Conservation (phyloP, 106 monocot species). For the Platanthera zijinensis region DNA sequence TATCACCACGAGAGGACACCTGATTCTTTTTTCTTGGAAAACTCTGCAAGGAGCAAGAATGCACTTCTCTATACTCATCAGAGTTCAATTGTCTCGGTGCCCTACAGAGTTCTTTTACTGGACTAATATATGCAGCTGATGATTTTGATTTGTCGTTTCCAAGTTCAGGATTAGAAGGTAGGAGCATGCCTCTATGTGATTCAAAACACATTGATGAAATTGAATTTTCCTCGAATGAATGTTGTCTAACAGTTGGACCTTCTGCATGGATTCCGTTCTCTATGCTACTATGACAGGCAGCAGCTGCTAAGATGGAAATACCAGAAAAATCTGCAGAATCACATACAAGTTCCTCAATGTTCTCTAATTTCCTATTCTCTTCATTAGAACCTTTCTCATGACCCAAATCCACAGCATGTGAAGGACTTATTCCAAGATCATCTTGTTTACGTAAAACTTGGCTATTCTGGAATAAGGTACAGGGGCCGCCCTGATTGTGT, state of each 20-base stretch:
- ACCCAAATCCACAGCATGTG: background rate
- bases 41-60: conserved; percentile 11
- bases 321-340: conserved; percentile 52
- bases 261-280: conserved; percentile 11
- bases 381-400: background rate
- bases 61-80: conserved; percentile 3
- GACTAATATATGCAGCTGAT: conserved; percentile 9
- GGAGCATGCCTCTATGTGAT: background rate
- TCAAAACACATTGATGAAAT: conserved; percentile 7
- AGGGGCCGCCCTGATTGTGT: background rate
- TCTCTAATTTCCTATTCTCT: conserved; percentile 4
- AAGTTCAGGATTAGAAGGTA: conserved; percentile 1
- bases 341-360: background rate
- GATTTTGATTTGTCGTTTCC: background rate
- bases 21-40: conserved; percentile 5
- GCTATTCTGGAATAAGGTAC: conserved; percentile 6
- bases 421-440: background rate
- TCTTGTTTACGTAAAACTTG: conserved; percentile 12
- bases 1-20: conserved; percentile 27
- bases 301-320: conserved; percentile 83
- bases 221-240: conserved; percentile 14
- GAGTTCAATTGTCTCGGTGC: conserved; percentile 12
- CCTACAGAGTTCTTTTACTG: background rate
- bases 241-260: conserved; percentile 8
- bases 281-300: conserved; percentile 59